These are phyloP conservation scores for Pythium coloratum DNA, from an alignment of 352 stramenopile species.

Conservation along the genomic window DNA sequence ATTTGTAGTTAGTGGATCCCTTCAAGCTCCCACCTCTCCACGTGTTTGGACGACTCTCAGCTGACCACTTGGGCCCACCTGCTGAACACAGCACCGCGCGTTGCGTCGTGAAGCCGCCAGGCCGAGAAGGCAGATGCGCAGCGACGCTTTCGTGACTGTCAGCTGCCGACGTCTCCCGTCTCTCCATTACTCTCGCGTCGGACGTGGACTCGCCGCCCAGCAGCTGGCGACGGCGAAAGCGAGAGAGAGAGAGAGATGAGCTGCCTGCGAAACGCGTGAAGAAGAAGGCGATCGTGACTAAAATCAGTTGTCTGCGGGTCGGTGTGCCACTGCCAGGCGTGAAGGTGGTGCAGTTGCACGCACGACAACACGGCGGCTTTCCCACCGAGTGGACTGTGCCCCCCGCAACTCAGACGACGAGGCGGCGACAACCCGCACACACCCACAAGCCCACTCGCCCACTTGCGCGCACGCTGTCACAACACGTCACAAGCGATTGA, in stretches of 20 bases:
- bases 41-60: not conserved
- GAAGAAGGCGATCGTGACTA: not conserved
- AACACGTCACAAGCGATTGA: conserved; percentile 5
- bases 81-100: conserved; percentile 2
- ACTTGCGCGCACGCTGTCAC: not conserved
- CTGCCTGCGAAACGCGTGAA: conserved; percentile 8
- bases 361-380: conserved; percentile 16
- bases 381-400: conserved; percentile 19
- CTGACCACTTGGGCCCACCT: conserved; percentile 2
- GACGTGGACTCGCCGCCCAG: conserved; percentile 3
- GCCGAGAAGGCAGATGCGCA: not conserved
- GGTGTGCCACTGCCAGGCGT: not conserved
- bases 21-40: not conserved
- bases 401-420: conserved; percentile 24
- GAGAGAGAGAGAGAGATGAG: conserved; percentile 4
- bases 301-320: conserved; percentile 6
- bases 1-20: not conserved
- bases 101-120: not conserved
- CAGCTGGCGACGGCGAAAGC: conserved; percentile 7
- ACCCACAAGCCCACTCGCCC: conserved; percentile 6
- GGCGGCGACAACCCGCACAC: conserved; percentile 5
- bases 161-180: not conserved
- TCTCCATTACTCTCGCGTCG: conserved; percentile 2
- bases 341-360: not conserved
- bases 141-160: not conserved